phyloP scores from a whole-genome alignment of 2,329 filamentous ascomycete species.

The Nemania diffusa region DNA sequence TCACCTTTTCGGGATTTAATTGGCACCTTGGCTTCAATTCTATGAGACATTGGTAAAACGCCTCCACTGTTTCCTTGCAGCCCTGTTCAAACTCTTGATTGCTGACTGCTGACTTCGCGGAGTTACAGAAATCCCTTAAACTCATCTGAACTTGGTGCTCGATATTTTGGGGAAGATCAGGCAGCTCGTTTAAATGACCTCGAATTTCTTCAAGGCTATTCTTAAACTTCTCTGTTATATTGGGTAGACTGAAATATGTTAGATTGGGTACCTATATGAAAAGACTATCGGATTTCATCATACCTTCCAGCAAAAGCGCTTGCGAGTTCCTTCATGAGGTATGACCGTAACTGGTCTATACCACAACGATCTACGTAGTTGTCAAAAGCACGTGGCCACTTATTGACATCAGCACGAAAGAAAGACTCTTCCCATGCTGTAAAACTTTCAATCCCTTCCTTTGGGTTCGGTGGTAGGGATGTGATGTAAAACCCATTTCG shows the following conservation, averaged over 20 bases:
- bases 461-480: conserved; percentile 65
- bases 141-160: conserved; percentile 68
- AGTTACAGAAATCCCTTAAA: conserved; percentile 24
- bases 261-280: not conserved
- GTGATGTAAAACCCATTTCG: conserved; percentile 80
- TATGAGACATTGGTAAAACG: conserved; percentile 39
- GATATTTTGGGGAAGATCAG: conserved; percentile 73
- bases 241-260: conserved; percentile 55
- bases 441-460: conserved; percentile 59
- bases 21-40: conserved; percentile 39
- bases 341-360: conserved; percentile 61
- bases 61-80: conserved; percentile 36
- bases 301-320: conserved; percentile 58
- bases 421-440: conserved; percentile 58
- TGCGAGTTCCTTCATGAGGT: conserved; percentile 62
- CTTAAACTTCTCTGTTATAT: conserved; percentile 63
- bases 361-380: conserved; percentile 59
- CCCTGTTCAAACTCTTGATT: conserved; percentile 52
- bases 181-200: conserved; percentile 64
- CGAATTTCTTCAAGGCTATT: conserved; percentile 61
- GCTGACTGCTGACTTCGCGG: conserved; percentile 62
- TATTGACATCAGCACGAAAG: conserved; percentile 33
- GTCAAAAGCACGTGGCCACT: conserved; percentile 59
- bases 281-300: not conserved
- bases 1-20: conserved; percentile 1